Base-by-base conservation (phyloP, 73 alveolate species). In the Urostyla sp. region DNA sequence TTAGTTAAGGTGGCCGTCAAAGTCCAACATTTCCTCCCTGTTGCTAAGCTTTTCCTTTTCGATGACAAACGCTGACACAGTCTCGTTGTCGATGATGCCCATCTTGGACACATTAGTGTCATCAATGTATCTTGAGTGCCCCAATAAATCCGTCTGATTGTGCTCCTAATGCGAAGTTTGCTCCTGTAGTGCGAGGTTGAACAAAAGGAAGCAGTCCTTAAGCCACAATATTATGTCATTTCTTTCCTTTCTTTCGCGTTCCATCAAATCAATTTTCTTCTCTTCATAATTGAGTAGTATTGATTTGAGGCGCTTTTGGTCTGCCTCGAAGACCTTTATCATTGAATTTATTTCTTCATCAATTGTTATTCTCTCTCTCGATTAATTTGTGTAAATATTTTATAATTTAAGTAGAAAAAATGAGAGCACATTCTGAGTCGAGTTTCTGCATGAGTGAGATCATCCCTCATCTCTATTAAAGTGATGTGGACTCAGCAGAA, bases 281-380 rank as follows among this genome's bases (percentile, higher is more conserved):
- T 69, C 83, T 48, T 69, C 83, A 69, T 48, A 69, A 48, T 56
- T 69, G 20, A 37, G 45, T 2, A 69, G 16, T 7, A 69, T 69
- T 46, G 66, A 34, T 30, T 49, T 69, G 21, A 69, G 32, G 21
- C 83, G 3, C 32, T 69, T 69, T 36, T 69, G 31, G 37, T 69
- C 83, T 49, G 83, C 83, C 58, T 69, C 83, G 32, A 69, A 69
- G 32, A 48, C 69, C 48, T 69, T 69, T 69, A 69, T 69, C 83
- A 69, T 69, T 69, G 83, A 69, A 27, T 45, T 69, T 45, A 69
- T 46, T 49, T 69, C 83, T 69, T 69, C 83, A 69, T 69, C 83
- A 46, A 69, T 69, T 3, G 83, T n/a, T n/a, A n/a, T n/a, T n/a
- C n/a, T n/a, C n/a, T n/a, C n/a, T n/a, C n/a, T n/a, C n/a, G n/a